Percentiles rank a stretch among this genome's conserved stretches.
Conservation (phyloP, 1,284 basidiomycete genomes). For the Moniliophthora roreri region DNA sequence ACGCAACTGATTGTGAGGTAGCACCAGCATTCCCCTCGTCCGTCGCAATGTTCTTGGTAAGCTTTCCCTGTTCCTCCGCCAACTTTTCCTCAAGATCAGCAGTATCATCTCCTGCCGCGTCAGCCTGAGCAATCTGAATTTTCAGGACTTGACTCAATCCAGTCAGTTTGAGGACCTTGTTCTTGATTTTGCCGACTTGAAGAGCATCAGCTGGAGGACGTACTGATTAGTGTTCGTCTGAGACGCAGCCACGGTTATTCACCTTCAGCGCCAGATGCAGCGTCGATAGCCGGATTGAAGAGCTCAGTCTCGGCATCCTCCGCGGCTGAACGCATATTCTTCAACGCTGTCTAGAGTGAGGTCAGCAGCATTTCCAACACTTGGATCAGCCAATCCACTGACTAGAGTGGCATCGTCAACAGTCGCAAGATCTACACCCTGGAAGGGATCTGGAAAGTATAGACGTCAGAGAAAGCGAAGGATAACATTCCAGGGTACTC, state of each 20-base stretch:
- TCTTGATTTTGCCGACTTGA: constrained; percentile 47
- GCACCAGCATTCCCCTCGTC: constrained; percentile 32
- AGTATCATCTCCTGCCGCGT: constrained; percentile 35
- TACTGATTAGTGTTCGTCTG: not conserved
- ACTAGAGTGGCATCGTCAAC: constrained; percentile 20
- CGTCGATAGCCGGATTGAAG: constrained; percentile 44
- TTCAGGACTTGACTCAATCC: constrained; percentile 38
- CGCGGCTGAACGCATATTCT: constrained; percentile 39
- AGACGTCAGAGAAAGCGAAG: not conserved
- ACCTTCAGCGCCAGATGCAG: constrained; percentile 36
- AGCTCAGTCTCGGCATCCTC: constrained; percentile 42
- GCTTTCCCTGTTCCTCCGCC: constrained; percentile 34
- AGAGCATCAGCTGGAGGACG: constrained; percentile 34
- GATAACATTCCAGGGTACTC: not conserved
- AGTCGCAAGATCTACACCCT: constrained; percentile 34
- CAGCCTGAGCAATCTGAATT: constrained; percentile 40
- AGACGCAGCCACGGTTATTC: not conserved
- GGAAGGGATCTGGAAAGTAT: constrained; percentile 33
- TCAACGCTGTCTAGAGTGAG: constrained; percentile 27
- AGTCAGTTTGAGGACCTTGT: constrained; percentile 53
- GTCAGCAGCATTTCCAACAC: constrained; percentile 21
- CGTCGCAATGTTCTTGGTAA: constrained; percentile 35
- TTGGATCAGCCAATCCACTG: constrained; percentile 14
- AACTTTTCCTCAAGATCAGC: constrained; percentile 27
- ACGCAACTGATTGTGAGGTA: constrained; percentile 31